These are phyloP conservation scores for Taiwanofungus camphoratus DNA, from an alignment of 1,284 basidiomycete species.

Conservation along the genomic window DNA sequence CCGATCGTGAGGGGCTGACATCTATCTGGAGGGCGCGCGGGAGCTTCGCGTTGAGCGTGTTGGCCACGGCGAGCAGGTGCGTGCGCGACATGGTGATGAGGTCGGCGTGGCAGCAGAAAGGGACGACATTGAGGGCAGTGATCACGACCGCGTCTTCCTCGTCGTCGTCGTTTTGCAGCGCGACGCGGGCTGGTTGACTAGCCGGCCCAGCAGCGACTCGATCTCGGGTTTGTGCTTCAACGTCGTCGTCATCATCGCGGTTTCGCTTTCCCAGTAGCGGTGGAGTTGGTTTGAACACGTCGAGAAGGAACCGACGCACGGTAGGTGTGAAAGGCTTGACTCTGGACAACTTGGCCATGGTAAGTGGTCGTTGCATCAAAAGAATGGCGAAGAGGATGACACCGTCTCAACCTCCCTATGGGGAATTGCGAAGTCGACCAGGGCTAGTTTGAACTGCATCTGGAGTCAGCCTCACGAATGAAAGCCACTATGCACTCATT, in stretches of 20 bases:
- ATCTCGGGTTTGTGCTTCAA: neutral
- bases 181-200: slow-evolving; percentile 6
- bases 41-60: slow-evolving; percentile 40
- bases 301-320: slow-evolving; percentile 3
- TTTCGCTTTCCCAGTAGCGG: slow-evolving; percentile 1
- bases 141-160: slow-evolving; percentile 49
- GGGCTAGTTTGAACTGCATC: too few species aligned
- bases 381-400: too few species aligned
- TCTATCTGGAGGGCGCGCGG: slow-evolving; percentile 42
- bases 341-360: slow-evolving; percentile 1
- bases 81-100: slow-evolving; percentile 46
- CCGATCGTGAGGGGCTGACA: slow-evolving; percentile 25
- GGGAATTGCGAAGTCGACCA: too few species aligned
- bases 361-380: too few species aligned
- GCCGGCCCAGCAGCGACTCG: neutral
- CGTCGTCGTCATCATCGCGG: slow-evolving; percentile 1
- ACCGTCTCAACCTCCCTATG: too few species aligned
- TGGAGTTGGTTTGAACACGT: slow-evolving; percentile 2
- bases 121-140: slow-evolving; percentile 42
- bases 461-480: too few species aligned
- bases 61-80: slow-evolving; percentile 41
- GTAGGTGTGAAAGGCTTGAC: slow-evolving; percentile 3
- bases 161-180: slow-evolving; percentile 44
- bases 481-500: too few species aligned
- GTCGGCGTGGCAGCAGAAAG: slow-evolving; percentile 61